phyloP scores from a whole-genome alignment of 805 yeast genomes.

The Teunomyces stri region DNA sequence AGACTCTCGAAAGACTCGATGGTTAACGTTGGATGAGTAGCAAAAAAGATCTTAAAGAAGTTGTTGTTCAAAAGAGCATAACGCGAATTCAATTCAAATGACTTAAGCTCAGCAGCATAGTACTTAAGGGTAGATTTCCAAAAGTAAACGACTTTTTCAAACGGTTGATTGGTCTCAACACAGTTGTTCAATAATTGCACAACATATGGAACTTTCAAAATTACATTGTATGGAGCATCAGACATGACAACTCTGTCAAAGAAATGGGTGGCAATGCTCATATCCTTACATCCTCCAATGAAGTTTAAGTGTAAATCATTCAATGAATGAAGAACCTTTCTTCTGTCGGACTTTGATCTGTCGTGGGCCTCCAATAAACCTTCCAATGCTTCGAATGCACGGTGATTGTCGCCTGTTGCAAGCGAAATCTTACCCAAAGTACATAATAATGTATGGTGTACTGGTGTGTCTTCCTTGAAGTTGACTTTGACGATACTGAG shows the following conservation, averaged over 20 bases:
- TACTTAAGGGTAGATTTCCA: conserved; percentile 63
- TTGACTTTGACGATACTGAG: conserved; percentile 51
- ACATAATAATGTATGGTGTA: conserved; percentile 51
- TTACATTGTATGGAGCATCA: conserved; percentile 70
- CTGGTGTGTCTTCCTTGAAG: conserved; percentile 26
- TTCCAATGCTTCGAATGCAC: conserved; percentile 65
- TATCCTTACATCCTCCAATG: conserved; percentile 74
- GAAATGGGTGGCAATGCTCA: conserved; percentile 67
- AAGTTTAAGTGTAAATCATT: conserved; percentile 75
- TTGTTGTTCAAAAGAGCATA: conserved; percentile 70
- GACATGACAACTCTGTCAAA: conserved; percentile 68
- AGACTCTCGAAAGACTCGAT: conserved; percentile 57
- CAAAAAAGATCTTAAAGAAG: conserved; percentile 67
- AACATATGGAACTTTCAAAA: conserved; percentile 70
- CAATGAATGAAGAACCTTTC: conserved; percentile 43
- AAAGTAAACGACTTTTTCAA: conserved; percentile 54
- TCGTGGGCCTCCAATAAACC: conserved; percentile 50
- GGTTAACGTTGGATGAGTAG: conserved; percentile 49
- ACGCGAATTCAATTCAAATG: conserved; percentile 61
- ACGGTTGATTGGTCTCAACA: conserved; percentile 54
- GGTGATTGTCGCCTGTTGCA: conserved; percentile 58
- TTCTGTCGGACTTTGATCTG: conserved; percentile 8
- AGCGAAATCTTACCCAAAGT: conserved; percentile 77
- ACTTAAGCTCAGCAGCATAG: conserved; percentile 41
- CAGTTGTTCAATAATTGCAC: conserved; percentile 62